Base-by-base conservation (phyloP, 768 basidiomycete species). In the Tylopilus intermedius region DNA sequence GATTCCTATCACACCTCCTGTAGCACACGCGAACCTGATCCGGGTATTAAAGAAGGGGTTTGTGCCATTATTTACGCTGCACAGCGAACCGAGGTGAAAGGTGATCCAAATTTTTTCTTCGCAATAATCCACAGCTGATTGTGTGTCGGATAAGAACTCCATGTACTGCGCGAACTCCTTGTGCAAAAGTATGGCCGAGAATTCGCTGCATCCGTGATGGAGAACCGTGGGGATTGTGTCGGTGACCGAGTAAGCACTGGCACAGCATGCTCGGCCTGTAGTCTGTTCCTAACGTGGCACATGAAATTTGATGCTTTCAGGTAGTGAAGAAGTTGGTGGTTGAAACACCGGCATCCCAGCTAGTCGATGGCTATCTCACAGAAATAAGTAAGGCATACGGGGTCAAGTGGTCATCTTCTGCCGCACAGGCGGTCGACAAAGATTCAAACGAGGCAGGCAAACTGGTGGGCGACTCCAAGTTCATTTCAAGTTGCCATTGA, bases 171-270 rank as follows among this genome's bases (percentile, higher is more conserved):
- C 50, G 94, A 98, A 67, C 81, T 97, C 67, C 79, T 99, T 53
- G 90, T 94, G 88, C 90, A 94, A 67, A 96, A 96, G 72, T 96
- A 85, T 66, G 94, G 95, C 15, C 83, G 95, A 21, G 91, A 94
- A 44, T 98, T 90, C 67, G 82, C 94, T 14, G 59, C 84, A 15
- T 79, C 81, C n/a, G 84, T 89, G 2, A 89, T 93, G 79, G 90
- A 94, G 67, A 94, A 95, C 67, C 80, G 76, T 41, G 83, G 88
- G 59, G 74, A 76, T 14, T 83, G 85, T 69, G 94, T 99, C 41
- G 89, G 82, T 58, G 83, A 87, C 45, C 83, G 96, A 55, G 91
- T 92, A 71, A 71, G 84, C 58, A n/a, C n/a, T n/a, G n/a, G n/a
- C n/a, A 50, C 37, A 33, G 47, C 24, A 26, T 44, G 44, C 22